Percentiles rank a stretch among this genome's conserved stretches.
Evolutionary conservation across 768 basidiomycete genomes (phyloP).

Genomic region (Gloeopeniophorella convolvens): DNA sequence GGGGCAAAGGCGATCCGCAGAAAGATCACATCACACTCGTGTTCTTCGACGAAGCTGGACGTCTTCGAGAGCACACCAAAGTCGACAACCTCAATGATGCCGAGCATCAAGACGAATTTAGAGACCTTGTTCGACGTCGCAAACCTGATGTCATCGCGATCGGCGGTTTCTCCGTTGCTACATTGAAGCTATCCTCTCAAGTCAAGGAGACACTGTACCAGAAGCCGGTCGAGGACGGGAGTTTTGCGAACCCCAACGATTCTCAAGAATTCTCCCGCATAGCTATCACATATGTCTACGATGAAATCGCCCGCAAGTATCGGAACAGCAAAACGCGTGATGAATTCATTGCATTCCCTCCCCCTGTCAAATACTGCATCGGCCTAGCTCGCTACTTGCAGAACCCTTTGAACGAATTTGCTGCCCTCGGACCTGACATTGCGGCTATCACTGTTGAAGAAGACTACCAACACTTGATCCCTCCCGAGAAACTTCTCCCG

Average conservation of each 20-base stretch:
- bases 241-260: slow-evolving; percentile 9
- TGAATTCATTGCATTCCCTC: slow-evolving; percentile 74
- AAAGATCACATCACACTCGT: slow-evolving; percentile 84
- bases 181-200: slow-evolving; percentile 57
- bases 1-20: slow-evolving; percentile 92
- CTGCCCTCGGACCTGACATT: slow-evolving; percentile 82
- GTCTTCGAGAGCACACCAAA: slow-evolving; percentile 83
- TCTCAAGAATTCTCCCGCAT: slow-evolving; percentile 42
- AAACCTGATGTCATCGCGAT: slow-evolving; percentile 85
- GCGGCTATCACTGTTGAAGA: slow-evolving; percentile 78
- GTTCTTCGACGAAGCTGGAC: slow-evolving; percentile 82
- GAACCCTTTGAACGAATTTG: slow-evolving; percentile 91
- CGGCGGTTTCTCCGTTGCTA: slow-evolving; percentile 83
- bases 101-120: slow-evolving; percentile 65
- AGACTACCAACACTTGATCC: slow-evolving; percentile 79
- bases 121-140: slow-evolving; percentile 73
- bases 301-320: slow-evolving; percentile 91
- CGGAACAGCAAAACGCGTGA: slow-evolving; percentile 85
- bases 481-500: slow-evolving; percentile 73
- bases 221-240: slow-evolving; percentile 4
- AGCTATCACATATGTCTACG: slow-evolving; percentile 77
- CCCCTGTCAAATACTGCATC: slow-evolving; percentile 85
- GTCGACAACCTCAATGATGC: slow-evolving; percentile 79
- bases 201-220: slow-evolving; percentile 50
- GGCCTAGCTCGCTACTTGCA: slow-evolving; percentile 91